phyloP scores from a whole-genome alignment of 805 yeast species.

The Hanseniaspora nectarophila region DNA sequence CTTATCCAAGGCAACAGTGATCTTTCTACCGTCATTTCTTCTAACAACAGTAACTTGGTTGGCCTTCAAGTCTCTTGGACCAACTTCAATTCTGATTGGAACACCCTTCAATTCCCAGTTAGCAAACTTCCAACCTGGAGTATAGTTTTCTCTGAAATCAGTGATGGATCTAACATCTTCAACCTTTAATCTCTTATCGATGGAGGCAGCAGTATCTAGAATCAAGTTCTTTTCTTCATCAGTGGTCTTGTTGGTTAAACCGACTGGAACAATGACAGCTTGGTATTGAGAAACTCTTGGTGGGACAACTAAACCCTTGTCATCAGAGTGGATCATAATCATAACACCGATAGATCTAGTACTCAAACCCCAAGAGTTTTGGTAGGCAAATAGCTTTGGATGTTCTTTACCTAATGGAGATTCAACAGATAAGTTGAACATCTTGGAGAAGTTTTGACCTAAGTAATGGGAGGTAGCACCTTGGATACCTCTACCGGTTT shows the following conservation, averaged over 20 bases:
- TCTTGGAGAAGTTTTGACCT: constrained; percentile 96
- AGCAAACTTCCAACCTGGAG: constrained; percentile 98
- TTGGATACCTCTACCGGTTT: constrained; percentile 99
- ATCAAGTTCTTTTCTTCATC: constrained; percentile 63
- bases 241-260: constrained; percentile 76
- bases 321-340: constrained; percentile 98
- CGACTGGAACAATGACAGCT: constrained; percentile 88
- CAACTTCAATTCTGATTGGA: constrained; percentile 86
- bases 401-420: constrained; percentile 84
- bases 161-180: constrained; percentile 65
- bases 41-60: constrained; percentile 77
- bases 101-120: constrained; percentile 95
- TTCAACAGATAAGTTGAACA: constrained; percentile 93
- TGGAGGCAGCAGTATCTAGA: constrained; percentile 52
- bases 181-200: constrained; percentile 49
- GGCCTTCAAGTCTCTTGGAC: constrained; percentile 86
- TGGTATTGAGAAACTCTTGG: constrained; percentile 92
- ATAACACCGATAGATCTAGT: constrained; percentile 98
- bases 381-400: constrained; percentile 81
- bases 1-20: constrained; percentile 44
- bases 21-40: constrained; percentile 78
- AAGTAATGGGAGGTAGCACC: constrained; percentile 97
- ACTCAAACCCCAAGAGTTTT: constrained; percentile 98
- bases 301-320: constrained; percentile 94
- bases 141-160: constrained; percentile 86